Evolutionary conservation across 495 filamentous ascomycete species (phyloP), one percentile per base, ranked within the genome.

Genomic region (Schizothecium vesticola): DNA sequence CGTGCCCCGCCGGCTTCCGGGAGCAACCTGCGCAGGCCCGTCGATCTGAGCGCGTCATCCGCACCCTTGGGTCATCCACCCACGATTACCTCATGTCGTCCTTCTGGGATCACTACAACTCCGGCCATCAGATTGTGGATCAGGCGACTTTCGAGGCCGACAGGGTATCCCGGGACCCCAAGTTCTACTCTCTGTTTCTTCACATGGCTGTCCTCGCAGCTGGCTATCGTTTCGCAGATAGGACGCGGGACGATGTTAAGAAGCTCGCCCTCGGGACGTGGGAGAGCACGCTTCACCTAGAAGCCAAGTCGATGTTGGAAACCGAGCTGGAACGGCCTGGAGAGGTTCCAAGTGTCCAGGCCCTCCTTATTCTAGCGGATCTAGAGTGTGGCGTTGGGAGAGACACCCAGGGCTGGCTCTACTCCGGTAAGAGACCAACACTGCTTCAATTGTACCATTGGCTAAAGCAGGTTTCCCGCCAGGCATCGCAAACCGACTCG

Each of bases 341-440:
- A 9, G 83, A 83, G 0, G 77, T 86, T 25, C 80, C 84, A 3
- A 82, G 79, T 13, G 80, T 86, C 19, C 83, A 84, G 59, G 82
- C 81, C 0, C 76, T 86, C 19, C 72, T 86, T 26, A 67, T 86
- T 22, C 69, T 86, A 1, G 83, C 82, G 12, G 83, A 86, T 65
- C 70, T 85, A n/a, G 84, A 86, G 70, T 82, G 78, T 43, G 80
- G 80, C 26, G 81, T 82, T 28, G 84, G 83, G 8, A 70, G 84
- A 64, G 84, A 86, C 59, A 81, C 80, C 61, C 69, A 79, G 3
- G 84, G 84, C 11, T 85, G 84, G 84, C 80, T 86, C 73, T 85
- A 85, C 71, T 77, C 78, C 36, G 80, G 80, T 81, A 70, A 26
- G 75, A 51, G 16, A 51, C 7, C 16, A 8, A 19, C 43, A n/a